phyloP scores from a whole-genome alignment of 2,329 filamentous ascomycete species.

The Epichloe bromicola region DNA sequence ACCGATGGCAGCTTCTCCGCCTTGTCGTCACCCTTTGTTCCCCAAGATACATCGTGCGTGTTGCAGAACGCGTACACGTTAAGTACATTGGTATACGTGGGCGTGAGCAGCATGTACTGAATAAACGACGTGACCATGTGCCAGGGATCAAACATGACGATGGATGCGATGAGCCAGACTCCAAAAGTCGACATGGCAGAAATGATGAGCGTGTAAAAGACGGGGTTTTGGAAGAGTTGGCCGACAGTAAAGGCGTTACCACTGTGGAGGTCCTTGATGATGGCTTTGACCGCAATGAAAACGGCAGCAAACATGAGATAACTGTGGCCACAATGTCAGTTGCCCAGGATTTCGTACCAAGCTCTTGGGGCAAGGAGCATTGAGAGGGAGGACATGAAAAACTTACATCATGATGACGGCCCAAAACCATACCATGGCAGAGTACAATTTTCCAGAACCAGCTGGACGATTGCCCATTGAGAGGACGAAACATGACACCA shows the following conservation, averaged over 20 bases:
- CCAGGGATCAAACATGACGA: constrained; percentile 97
- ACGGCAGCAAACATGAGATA: constrained; percentile 92
- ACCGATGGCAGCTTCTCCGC: constrained; percentile 80
- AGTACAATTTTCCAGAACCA: constrained; percentile 86
- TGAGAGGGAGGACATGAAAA: neutral
- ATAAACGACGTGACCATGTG: constrained; percentile 95
- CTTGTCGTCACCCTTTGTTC: constrained; percentile 96
- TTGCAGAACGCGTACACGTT: constrained; percentile 99
- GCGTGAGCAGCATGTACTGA: constrained; percentile 89
- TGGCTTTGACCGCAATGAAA: constrained; percentile 82
- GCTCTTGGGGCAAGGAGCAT: neutral
- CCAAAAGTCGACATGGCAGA: constrained; percentile 86
- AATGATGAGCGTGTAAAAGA: constrained; percentile 89
- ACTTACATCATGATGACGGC: constrained; percentile 80
- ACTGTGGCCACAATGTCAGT: constrained; percentile 23
- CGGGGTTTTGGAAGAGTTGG: constrained; percentile 69
- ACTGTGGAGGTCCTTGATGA: constrained; percentile 55
- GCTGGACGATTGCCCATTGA: constrained; percentile 89
- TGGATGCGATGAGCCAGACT: constrained; percentile 80
- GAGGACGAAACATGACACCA: constrained; percentile 90
- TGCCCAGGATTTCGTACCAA: neutral
- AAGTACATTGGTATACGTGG: constrained; percentile 94
- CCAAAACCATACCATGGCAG: constrained; percentile 99
- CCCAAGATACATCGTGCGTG: constrained; percentile 95
- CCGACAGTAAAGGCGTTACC: constrained; percentile 51